Evolutionary conservation across 2,329 filamentous ascomycete species (phyloP), one percentile per base, ranked within the genome.

Genomic region (Purpureocillium takamizusanense): DNA sequence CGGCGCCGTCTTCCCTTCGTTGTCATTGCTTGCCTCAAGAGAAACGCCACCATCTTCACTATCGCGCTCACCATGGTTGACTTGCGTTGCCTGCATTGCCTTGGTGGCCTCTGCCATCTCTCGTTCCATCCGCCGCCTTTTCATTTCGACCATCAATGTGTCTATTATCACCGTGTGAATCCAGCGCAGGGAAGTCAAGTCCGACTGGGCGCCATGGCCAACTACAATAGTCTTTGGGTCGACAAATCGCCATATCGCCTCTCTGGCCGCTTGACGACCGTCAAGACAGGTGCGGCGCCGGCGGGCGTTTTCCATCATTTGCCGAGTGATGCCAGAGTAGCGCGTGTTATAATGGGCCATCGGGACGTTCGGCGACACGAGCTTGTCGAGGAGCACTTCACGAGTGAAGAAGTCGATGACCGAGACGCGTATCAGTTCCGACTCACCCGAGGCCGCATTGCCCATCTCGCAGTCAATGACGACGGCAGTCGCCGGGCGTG

Each of bases 381-480:
- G 58, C 6, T 54, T 61, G 49, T 78, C 67, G 23, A 78, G 50
- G 1, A 78, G 61, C 10, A 68, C 47, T 12, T 62, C 48, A 3
- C 63, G 59, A 1, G 66, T 63, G 48, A 74, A 72, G 47, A 69
- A 72, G 48, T 76, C 72, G 18, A 77, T 48, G 2, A 66, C 49
- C 0, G 66, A 68, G 2, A 78, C 31, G 4, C 72, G 69, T 41
- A 78, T 72, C 7, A 77, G 53, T 43, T 76, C 71, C 0, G 55
- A 51, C 9, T 76, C 69, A 7, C 66, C 63, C 5, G 54, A 54
- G 8, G 47, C 45, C 2, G 66, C 55, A 0, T 57, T 62, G 13
- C 72, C 72, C 70, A 76, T 76, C 45, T 77, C 72, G 44, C 73
- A 76, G 43, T 76, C 72, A 4, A 78, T 53, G 0, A 65, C 69